phyloP scores from a whole-genome alignment of 1,284 basidiomycete species.

The Papiliotrema laurentii region DNA sequence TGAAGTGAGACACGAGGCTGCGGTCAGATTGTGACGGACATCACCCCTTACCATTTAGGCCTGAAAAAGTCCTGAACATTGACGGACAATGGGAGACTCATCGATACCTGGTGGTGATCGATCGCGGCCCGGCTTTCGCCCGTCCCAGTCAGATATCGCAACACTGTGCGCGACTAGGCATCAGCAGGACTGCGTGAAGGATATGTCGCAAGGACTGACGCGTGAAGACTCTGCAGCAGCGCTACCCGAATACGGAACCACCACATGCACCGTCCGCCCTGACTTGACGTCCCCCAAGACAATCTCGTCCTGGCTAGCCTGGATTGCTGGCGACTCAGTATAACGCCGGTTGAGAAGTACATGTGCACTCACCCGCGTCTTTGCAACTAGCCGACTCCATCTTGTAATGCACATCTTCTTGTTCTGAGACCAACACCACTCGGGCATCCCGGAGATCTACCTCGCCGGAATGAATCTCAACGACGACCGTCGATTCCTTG shows the following conservation, averaged over 20 bases:
- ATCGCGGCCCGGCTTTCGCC: conserved; percentile 14
- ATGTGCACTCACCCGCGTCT: neutral
- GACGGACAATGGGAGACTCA: conserved; percentile 46
- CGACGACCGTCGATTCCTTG: conserved; percentile 26
- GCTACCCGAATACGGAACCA: neutral
- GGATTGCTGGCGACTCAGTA: neutral
- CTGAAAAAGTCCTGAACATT: conserved; percentile 51
- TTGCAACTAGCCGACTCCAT: conserved; percentile 12
- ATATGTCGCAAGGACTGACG: neutral
- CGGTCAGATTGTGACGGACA: neutral
- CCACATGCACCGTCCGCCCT: neutral
- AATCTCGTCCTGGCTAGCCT: neutral
- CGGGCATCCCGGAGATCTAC: conserved; percentile 12
- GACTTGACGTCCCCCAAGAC: neutral
- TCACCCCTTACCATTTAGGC: conserved; percentile 33
- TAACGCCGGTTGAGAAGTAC: neutral
- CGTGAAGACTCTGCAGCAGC: neutral
- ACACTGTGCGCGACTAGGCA: conserved; percentile 22
- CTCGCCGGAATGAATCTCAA: conserved; percentile 24
- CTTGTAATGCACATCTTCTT: conserved; percentile 21
- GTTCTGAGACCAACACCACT: conserved; percentile 16
- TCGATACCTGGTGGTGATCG: conserved; percentile 32
- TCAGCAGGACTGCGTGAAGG: conserved; percentile 1
- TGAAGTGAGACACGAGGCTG: conserved; percentile 47
- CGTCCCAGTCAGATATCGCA: conserved; percentile 18